Conservation (phyloP, 2,329 filamentous ascomycete genomes). For the Myriosclerotinia curreyana region DNA sequence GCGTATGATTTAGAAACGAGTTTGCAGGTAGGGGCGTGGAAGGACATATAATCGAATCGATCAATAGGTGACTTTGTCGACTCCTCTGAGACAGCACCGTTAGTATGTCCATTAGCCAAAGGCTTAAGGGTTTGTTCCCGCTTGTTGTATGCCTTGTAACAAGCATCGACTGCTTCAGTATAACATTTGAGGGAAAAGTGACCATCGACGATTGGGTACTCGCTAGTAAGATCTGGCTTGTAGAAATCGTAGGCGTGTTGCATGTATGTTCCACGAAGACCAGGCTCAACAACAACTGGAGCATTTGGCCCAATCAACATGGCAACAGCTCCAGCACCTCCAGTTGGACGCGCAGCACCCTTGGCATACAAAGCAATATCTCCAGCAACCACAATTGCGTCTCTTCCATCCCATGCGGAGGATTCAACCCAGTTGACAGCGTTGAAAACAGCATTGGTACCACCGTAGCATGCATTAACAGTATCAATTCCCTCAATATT, state of each 20-base stretch:
- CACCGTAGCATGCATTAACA: slow-evolving; percentile 82
- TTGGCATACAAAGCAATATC: slow-evolving; percentile 86
- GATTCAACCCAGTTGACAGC: slow-evolving; percentile 82
- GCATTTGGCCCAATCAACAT: slow-evolving; percentile 77
- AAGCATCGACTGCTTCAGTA: slow-evolving; percentile 73
- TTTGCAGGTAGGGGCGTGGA: slow-evolving; percentile 86
- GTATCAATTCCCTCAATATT: slow-evolving; percentile 82
- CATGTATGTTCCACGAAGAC: slow-evolving; percentile 77
- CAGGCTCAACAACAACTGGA: slow-evolving; percentile 72
- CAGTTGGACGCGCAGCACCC: slow-evolving; percentile 76
- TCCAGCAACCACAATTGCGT: slow-evolving; percentile 75
- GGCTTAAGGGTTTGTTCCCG: slow-evolving; percentile 62
- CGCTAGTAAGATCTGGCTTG: slow-evolving; percentile 84
- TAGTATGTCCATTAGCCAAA: slow-evolving; percentile 51
- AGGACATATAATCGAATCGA: slow-evolving; percentile 78
- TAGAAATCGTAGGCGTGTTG: slow-evolving; percentile 86
- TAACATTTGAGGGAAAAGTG: slow-evolving; percentile 83
- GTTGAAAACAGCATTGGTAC: slow-evolving; percentile 83
- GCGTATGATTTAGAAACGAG: slow-evolving; percentile 82
- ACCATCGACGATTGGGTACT: slow-evolving; percentile 82
- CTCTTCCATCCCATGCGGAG: slow-evolving; percentile 79
- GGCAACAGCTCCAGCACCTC: slow-evolving; percentile 75
- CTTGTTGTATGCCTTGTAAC: slow-evolving; percentile 77
- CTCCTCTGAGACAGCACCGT: slow-evolving; percentile 44
- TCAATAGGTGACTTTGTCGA: slow-evolving; percentile 63